These are phyloP conservation scores for Xylaria sp. DNA, from an alignment of 2,329 filamentous ascomycete genomes.

Conservation along the genomic window DNA sequence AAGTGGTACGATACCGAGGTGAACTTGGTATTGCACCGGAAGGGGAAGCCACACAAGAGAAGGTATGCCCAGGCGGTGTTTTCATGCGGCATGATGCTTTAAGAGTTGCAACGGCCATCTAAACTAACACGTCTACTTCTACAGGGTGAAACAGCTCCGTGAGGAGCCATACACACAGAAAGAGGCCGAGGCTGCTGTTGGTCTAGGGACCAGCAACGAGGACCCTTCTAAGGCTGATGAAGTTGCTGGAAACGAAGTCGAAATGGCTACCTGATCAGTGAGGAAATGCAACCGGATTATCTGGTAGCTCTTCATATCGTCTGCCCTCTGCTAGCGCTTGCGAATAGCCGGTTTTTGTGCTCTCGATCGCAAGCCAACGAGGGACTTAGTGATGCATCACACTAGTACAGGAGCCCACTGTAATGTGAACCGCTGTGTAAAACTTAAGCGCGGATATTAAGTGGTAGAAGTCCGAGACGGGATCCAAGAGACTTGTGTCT, in stretches of 20 bases:
- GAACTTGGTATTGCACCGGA: conserved; percentile 79
- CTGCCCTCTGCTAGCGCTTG: neutral
- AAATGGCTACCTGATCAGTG: conserved; percentile 51
- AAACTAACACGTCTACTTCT: conserved; percentile 40
- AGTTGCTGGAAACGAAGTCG: conserved; percentile 52
- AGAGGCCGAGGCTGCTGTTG: conserved; percentile 83
- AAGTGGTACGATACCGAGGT: conserved; percentile 94
- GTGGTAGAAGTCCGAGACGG: neutral
- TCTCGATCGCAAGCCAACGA: neutral
- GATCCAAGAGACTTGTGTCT: neutral
- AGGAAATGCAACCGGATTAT: neutral
- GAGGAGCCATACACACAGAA: conserved; percentile 90
- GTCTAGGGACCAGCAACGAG: conserved; percentile 76
- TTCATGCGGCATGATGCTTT: neutral
- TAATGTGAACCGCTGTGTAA: neutral
- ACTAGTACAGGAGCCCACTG: neutral
- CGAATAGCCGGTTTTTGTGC: neutral
- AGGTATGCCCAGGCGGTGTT: conserved; percentile 63
- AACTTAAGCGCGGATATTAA: neutral
- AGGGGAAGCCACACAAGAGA: conserved; percentile 93
- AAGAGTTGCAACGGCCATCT: conserved; percentile 21
- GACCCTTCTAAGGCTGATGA: conserved; percentile 45
- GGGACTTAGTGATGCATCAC: neutral
- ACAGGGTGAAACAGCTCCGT: conserved; percentile 83
- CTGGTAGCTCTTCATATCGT: conserved; percentile 14